Conservation (phyloP, 306 rosid species). For the Benincasa hispida region DNA sequence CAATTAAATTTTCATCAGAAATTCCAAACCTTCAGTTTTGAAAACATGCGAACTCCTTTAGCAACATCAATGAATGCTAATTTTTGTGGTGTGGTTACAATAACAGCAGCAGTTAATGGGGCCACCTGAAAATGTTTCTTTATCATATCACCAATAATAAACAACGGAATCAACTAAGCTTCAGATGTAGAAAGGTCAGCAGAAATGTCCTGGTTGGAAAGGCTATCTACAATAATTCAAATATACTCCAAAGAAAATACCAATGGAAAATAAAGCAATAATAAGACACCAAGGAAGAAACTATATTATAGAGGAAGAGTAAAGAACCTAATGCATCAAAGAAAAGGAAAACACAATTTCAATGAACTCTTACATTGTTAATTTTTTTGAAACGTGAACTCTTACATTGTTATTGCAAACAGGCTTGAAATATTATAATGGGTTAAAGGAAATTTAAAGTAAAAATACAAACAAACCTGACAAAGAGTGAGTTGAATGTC, state of each 20-base stretch:
- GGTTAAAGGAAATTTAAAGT: neutral
- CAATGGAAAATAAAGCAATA: neutral
- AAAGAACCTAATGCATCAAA: neutral
- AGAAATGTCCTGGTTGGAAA: neutral
- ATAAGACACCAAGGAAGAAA: neutral
- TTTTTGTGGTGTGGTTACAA: slow-evolving; percentile 96
- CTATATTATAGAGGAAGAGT: neutral
- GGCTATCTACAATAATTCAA: neutral
- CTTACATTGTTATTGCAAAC: too few species aligned
- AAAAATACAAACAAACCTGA: slow-evolving; percentile 44
- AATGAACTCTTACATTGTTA: neutral
- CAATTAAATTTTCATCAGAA: neutral
- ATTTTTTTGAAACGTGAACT: too few species aligned
- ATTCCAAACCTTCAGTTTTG: slow-evolving; percentile 76
- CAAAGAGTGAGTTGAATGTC: slow-evolving; percentile 97
- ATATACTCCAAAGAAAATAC: neutral
- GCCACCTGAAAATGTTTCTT: slow-evolving; percentile 44
- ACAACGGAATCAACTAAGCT: neutral
- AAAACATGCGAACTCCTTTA: slow-evolving; percentile 99
- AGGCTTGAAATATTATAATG: neutral
- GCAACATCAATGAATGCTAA: slow-evolving; percentile 95
- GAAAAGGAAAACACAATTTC: neutral
- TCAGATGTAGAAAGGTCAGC: neutral
- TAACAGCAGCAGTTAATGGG: slow-evolving; percentile 92
- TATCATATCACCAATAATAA: slow-evolving; percentile 15